Percentiles rank a stretch among this genome's conserved stretches.
These are phyloP conservation scores for Lithospermum erythrorhizon DNA, from an alignment of 257 asterid species.

Conservation along the genomic window DNA sequence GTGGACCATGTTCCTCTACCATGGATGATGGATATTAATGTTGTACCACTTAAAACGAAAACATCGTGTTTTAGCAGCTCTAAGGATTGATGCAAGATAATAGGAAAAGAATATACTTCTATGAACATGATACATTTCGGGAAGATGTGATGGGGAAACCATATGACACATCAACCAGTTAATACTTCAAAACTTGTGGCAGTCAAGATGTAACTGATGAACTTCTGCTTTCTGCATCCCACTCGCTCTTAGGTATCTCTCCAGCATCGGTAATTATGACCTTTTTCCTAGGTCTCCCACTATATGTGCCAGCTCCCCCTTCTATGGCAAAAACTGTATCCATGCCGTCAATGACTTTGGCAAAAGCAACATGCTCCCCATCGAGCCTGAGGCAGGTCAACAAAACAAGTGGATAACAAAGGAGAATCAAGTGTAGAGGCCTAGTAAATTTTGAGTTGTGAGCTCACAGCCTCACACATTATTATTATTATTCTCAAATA, in stretches of 20 bases:
- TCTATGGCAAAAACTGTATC: slow-evolving; percentile 85
- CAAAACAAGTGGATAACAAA: not conserved
- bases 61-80: not conserved
- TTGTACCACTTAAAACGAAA: too few relatives aligned
- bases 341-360: slow-evolving; percentile 92
- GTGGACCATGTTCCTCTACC: not conserved
- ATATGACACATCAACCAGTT: slow-evolving; percentile 1
- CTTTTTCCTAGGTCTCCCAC: slow-evolving; percentile 93
- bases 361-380: slow-evolving; percentile 84
- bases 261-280: slow-evolving; percentile 74
- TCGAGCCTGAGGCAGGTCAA: slow-evolving; percentile 56
- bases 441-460: not conserved
- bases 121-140: slow-evolving; percentile 16
- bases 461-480: not conserved
- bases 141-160: slow-evolving; percentile 8
- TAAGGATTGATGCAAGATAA: not conserved
- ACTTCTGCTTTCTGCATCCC: slow-evolving; percentile 53
- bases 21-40: not conserved
- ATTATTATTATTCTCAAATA: not conserved
- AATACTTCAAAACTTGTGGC: slow-evolving; percentile 9
- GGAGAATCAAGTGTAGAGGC: not conserved
- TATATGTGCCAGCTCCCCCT: slow-evolving; percentile 95
- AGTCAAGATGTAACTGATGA: slow-evolving; percentile 17
- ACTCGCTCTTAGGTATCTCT: slow-evolving; percentile 79
- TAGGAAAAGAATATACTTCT: not conserved